Conservation (phyloP, 257 asterid genomes). For the Sherardia arvensis region DNA sequence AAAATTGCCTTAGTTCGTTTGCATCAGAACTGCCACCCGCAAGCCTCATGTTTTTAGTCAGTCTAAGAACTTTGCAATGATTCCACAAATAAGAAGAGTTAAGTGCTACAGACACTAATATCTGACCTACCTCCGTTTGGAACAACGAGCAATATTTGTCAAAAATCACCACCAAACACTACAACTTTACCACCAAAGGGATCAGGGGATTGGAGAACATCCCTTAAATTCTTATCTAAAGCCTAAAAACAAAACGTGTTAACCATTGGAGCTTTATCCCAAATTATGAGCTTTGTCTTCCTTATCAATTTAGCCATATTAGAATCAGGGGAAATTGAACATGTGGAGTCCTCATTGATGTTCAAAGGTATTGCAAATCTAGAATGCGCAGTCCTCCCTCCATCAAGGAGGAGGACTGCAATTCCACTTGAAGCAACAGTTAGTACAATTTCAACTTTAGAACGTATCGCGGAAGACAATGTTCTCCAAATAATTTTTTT, state of each 20-base stretch:
- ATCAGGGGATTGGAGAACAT: not conserved
- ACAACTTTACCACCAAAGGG: not conserved
- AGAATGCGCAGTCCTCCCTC: not conserved
- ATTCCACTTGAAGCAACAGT: not conserved
- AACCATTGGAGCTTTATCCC: not conserved
- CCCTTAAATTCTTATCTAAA: not conserved
- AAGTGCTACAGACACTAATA: not conserved
- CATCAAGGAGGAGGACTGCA: not conserved
- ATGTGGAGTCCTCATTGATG: not conserved
- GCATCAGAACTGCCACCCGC: not conserved
- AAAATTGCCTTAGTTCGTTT: not conserved
- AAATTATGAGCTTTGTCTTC: not conserved
- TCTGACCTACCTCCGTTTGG: not conserved
- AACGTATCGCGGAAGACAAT: not conserved
- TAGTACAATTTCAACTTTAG: conserved; percentile 4
- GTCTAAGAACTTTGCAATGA: no score
- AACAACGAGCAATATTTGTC: no score
- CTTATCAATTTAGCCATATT: not conserved
- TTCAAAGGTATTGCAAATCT: not conserved
- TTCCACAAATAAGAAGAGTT: not conserved
- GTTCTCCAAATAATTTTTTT: not conserved
- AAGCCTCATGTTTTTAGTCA: not conserved
- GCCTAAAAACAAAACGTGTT: not conserved
- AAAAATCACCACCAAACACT: no score
- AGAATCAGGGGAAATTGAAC: not conserved